Base-by-base conservation (phyloP, 116 monocot species). In the Trichopus zeylanicus region DNA sequence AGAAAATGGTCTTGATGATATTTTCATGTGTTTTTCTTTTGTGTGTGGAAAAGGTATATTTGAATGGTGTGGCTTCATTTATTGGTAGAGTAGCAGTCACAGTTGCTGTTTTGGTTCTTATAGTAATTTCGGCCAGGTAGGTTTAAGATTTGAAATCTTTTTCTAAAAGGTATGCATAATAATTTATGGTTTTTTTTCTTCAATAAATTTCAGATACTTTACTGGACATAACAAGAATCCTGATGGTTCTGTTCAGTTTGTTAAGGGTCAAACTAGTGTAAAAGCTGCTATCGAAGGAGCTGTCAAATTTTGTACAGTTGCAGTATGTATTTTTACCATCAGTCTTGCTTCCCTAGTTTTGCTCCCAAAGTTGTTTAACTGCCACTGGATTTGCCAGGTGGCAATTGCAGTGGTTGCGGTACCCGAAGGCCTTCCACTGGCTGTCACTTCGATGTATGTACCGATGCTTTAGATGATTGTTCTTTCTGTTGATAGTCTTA, bases 61-160 rank as follows among this genome's bases (percentile, higher is more conserved):
- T 99, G 66, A 99, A 92, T 72, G 99, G 99, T 68, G 89, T 92
- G 62, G 99, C 99, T 51, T 92, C 99, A 61, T 76, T 99, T 54
- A 81, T 99, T 55, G 99, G 99, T 29, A 77, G 76, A 64, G 85
- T 92, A 46, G 99, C 92, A 1, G 76, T 92, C 18, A 53, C 72
- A 48, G 89, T 99, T 47, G 99, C 99, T 57, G 61, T 26, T 72
- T 65, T 61, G 12, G 92, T 99, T 42, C 83, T 99, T 55, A 70
- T 68, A 66, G 78, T 99, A 16, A 92, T 99, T 72, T 27, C 82
- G 15, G 74, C 65, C 21, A 88, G 99, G 99, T 86, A 75, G n/a
- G 78, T 48, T 22, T 6, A n/a, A n/a, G 42, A 3, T 15, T 42
- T 42, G 13, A n/a, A n/a, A n/a, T n/a, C n/a, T n/a, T n/a, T n/a